Evolutionary conservation across 2,329 filamentous ascomycete genomes (phyloP), one percentile per base, ranked within the genome.

Genomic region (Nemania bipapillata): DNA sequence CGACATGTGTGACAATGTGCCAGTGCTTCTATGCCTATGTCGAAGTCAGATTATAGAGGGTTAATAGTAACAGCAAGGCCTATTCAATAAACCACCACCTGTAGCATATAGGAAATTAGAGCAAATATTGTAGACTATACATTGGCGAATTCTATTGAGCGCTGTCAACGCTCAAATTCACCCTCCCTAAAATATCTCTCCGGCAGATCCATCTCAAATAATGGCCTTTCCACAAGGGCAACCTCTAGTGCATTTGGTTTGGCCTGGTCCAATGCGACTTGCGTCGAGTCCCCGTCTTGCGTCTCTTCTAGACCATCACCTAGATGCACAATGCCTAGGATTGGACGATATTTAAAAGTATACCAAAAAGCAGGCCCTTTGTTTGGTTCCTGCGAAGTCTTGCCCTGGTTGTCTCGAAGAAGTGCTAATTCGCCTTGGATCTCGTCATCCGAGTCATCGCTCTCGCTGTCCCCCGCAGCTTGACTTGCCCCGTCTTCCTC

Each of bases 331-430:
- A 90, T 81, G 62, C 94, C 96, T 69, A 99, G 84, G 74, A 99
- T 94, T n/a, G 94, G 92, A 66, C 94, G 87, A 81, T 98, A 99
- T 80, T 97, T 96, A 85, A 92, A 94, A 4, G 94, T 97, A 78
- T 90, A 89, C 93, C 94, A 98, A 82, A 84, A 87, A 6, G 66
- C 74, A 68, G 74, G 65, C 63, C 74, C 57, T 72, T 70, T 64
- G 63, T 63, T 60, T 57, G 65, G 70, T 65, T 73, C 45, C 30
- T 75, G 61, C 17, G 77, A 72, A 42, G 74, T n/a, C 40, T 76
- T 75, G 55, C 73, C 76, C 50, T 79, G 73, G 30, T 72, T 69
- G 40, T 70, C 73, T 15, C 77, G 75, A n/a, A 77, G 71, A 28
- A 77, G 67, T 7, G 76, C 76, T 22, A 80, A 66, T 32, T 79